Percentiles rank a stretch among this genome's conserved stretches.
These are phyloP conservation scores for Nematocida parisii DNA, from an alignment of 371 early-diverging fungal genomes.

Conservation along the genomic window DNA sequence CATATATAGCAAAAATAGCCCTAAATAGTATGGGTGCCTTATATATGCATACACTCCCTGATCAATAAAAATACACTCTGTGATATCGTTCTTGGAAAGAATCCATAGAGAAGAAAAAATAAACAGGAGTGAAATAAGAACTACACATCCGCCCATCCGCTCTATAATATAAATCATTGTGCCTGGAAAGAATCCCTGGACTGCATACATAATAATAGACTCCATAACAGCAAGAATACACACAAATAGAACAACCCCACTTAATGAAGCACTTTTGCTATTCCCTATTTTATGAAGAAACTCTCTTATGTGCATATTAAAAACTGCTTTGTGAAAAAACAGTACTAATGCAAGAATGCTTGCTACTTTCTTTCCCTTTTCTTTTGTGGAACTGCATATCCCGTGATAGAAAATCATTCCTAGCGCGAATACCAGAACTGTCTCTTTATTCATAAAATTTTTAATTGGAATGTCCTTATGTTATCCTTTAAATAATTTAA, in stretches of 20 bases:
- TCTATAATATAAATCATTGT: slow-evolving; percentile 4
- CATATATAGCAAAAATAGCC: slow-evolving; percentile 24
- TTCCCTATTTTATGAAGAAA: slow-evolving; percentile 14
- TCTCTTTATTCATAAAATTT: slow-evolving; percentile 43
- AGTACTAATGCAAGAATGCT: slow-evolving; percentile 16
- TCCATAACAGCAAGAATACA: slow-evolving; percentile 21
- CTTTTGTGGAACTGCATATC: slow-evolving; percentile 1
- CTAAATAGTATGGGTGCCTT: slow-evolving; percentile 58
- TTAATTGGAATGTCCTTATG: background rate
- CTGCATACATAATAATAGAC: slow-evolving; percentile 33
- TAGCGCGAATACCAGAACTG: slow-evolving; percentile 33
- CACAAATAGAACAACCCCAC: slow-evolving; percentile 28
- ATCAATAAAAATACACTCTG: slow-evolving; percentile 40
- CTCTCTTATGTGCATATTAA: slow-evolving; percentile 13
- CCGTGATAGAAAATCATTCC: slow-evolving; percentile 57
- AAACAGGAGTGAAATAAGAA: slow-evolving; percentile 7
- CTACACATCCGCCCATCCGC: slow-evolving; percentile 26
- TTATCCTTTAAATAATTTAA: no score
- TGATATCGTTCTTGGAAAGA: slow-evolving; percentile 25
- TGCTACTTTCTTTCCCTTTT: slow-evolving; percentile 13
- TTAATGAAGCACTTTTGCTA: slow-evolving; percentile 8
- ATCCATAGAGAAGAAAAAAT: slow-evolving; percentile 53
- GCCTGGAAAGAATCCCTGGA: slow-evolving; percentile 15
- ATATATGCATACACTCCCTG: slow-evolving; percentile 57
- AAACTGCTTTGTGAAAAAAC: slow-evolving; percentile 17